These are phyloP conservation scores for Knoxia roxburghii DNA, from an alignment of 257 asterid species.

Conservation along the genomic window DNA sequence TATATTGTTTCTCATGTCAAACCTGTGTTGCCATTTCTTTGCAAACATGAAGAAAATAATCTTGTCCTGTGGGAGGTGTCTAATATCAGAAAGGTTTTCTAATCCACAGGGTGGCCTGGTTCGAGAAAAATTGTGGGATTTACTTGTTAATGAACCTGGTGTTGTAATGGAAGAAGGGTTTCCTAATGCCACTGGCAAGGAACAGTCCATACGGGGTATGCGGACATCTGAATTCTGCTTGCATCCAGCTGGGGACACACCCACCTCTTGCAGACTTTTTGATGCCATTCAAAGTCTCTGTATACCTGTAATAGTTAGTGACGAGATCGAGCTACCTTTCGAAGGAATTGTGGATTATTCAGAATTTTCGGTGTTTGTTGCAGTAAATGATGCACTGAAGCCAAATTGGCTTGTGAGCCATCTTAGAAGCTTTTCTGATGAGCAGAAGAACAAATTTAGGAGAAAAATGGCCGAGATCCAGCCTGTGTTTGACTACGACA, in stretches of 20 bases:
- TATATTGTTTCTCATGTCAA: neutral
- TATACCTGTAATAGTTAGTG: slow-evolving; percentile 84
- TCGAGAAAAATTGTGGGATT: slow-evolving; percentile 87
- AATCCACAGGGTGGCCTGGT: slow-evolving; percentile 67
- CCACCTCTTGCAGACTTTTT: slow-evolving; percentile 87
- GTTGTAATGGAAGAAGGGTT: slow-evolving; percentile 89
- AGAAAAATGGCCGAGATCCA: slow-evolving; percentile 56
- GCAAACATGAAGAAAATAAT: neutral
- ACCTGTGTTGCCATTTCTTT: neutral
- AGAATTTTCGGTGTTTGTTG: slow-evolving; percentile 61
- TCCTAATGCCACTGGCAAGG: slow-evolving; percentile 88
- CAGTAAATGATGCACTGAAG: slow-evolving; percentile 69
- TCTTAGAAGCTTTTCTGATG: slow-evolving; percentile 51
- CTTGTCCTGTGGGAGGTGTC: neutral
- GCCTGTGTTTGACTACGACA: slow-evolving; percentile 58
- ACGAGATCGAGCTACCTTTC: slow-evolving; percentile 84
- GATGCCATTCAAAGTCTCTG: slow-evolving; percentile 95
- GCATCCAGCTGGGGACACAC: slow-evolving; percentile 97
- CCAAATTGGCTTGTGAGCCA: slow-evolving; percentile 73
- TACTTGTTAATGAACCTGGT: slow-evolving; percentile 53
- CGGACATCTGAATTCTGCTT: slow-evolving; percentile 85
- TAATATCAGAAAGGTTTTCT: neutral
- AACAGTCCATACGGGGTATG: slow-evolving; percentile 90
- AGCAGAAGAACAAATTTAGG: slow-evolving; percentile 55
- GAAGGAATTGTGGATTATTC: slow-evolving; percentile 87